phyloP scores from a whole-genome alignment of 2,329 filamentous ascomycete species.

The Xylariaceae sp. region DNA sequence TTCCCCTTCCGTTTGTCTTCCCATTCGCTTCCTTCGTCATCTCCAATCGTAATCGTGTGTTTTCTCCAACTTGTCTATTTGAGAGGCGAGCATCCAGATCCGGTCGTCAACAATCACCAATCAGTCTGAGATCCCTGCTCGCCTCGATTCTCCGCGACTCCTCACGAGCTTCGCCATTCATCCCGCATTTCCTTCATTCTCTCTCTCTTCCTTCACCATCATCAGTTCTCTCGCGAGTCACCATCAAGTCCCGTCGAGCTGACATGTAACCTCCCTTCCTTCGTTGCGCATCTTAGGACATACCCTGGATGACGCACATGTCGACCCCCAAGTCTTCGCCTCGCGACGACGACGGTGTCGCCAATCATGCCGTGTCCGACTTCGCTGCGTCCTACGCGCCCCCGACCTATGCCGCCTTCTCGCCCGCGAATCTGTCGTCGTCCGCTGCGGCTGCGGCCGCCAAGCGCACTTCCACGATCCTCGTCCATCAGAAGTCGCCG shows the following conservation, averaged over 20 bases:
- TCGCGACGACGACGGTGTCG: constrained; percentile 33
- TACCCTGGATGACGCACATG: constrained; percentile 52
- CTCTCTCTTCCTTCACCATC: background rate
- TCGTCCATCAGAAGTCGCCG: constrained; percentile 95
- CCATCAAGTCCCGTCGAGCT: constrained; percentile 5
- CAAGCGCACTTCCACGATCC: constrained; percentile 80
- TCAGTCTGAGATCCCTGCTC: background rate
- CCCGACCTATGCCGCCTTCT: constrained; percentile 85
- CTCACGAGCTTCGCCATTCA: background rate
- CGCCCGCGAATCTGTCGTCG: constrained; percentile 68
- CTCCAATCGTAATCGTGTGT: background rate
- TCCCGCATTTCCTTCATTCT: background rate
- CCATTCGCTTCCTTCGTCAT: background rate
- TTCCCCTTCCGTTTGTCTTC: background rate
- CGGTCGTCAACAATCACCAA: too few species aligned
- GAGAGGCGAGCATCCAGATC: background rate
- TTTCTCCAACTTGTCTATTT: background rate
- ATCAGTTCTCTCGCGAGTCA: background rate
- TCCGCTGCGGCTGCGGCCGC: constrained; percentile 53
- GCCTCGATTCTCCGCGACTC: background rate
- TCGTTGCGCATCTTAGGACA: constrained; percentile 33
- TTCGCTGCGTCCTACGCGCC: constrained; percentile 37
- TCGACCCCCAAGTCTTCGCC: constrained; percentile 40
- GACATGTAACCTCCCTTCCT: constrained; percentile 14
- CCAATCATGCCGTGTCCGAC: constrained; percentile 29